Percentiles rank a stretch among this genome's conserved stretches.
Conservation (phyloP, 2,329 filamentous ascomycete genomes). For the Tolypocladium guangdongense region DNA sequence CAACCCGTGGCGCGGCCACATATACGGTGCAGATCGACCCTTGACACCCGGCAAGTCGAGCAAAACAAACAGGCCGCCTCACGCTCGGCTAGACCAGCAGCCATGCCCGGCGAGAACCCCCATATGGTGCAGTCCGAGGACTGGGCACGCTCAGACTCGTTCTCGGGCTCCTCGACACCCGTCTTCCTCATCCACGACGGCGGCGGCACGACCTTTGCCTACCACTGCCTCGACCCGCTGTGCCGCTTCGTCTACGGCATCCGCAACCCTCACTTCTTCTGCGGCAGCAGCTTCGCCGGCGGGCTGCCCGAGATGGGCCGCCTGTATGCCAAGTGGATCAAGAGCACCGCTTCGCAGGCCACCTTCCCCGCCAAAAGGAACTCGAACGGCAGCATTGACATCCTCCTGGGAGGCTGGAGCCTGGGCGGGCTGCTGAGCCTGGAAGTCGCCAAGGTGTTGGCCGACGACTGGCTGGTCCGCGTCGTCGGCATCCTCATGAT, state of each 20-base stretch:
- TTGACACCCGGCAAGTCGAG: too few relatives aligned
- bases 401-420: constrained; percentile 46
- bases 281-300: constrained; percentile 35
- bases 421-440: constrained; percentile 41
- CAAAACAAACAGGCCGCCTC: too few relatives aligned
- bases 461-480: constrained; percentile 21
- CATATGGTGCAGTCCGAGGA: constrained; percentile 23
- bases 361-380: constrained; percentile 17
- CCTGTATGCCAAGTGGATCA: constrained; percentile 37
- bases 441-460: constrained; percentile 35
- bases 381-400: constrained; percentile 17
- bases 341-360: constrained; percentile 18
- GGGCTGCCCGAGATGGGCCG: constrained; percentile 44
- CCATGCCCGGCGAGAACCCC: constrained; percentile 13
- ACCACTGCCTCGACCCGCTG: constrained; percentile 40
- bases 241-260: constrained; percentile 41
- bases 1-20: too few relatives aligned
- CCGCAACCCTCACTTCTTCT: constrained; percentile 40
- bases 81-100: too few relatives aligned
- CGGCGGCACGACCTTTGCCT: constrained; percentile 48
- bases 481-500: constrained; percentile 42
- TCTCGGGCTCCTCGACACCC: constrained; percentile 23
- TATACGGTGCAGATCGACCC: too few relatives aligned
- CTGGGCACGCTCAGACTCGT: constrained; percentile 12
- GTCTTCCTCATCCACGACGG: constrained; percentile 50